Evolutionary conservation across 164 flowering plant genomes (phyloP).

Genomic region (Annona cherimola): DNA sequence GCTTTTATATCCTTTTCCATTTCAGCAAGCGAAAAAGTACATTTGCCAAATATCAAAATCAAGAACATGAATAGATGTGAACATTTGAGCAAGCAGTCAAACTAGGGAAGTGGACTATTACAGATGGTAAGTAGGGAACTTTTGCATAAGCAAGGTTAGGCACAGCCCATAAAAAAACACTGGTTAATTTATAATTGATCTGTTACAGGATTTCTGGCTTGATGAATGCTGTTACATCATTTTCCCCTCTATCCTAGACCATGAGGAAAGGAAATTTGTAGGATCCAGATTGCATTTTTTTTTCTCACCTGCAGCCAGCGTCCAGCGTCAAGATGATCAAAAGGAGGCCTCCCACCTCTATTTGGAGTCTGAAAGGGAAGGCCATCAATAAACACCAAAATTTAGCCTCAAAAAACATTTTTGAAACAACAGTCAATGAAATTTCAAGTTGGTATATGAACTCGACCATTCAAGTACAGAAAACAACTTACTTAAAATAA

Average conservation of each 20-base stretch:
- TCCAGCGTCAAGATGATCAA: slow-evolving; percentile 64
- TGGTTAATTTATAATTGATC: too few species aligned
- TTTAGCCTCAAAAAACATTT: background rate
- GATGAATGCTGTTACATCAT: too few species aligned
- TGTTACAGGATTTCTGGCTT: too few species aligned
- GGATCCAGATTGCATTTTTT: background rate
- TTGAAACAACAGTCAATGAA: background rate
- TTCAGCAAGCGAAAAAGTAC: background rate
- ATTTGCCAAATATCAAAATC: background rate
- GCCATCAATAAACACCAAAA: slow-evolving; percentile 4
- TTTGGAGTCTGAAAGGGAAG: slow-evolving; percentile 55
- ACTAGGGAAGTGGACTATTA: too few species aligned
- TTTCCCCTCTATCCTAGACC: too few species aligned
- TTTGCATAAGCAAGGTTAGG: too few species aligned
- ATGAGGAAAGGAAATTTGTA: too few species aligned
- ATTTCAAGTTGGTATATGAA: background rate
- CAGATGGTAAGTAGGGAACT: too few species aligned
- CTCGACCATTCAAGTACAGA: background rate
- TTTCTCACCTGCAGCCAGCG: slow-evolving; percentile 84
- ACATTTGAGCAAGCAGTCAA: too few species aligned
- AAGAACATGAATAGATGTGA: too few species aligned
- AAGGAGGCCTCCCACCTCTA: slow-evolving; percentile 74
- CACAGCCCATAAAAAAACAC: too few species aligned
- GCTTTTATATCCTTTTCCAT: background rate
- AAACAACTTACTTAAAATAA: too few species aligned